phyloP scores from a whole-genome alignment of 768 basidiomycete species.

The Phanerochaete carnosa region DNA sequence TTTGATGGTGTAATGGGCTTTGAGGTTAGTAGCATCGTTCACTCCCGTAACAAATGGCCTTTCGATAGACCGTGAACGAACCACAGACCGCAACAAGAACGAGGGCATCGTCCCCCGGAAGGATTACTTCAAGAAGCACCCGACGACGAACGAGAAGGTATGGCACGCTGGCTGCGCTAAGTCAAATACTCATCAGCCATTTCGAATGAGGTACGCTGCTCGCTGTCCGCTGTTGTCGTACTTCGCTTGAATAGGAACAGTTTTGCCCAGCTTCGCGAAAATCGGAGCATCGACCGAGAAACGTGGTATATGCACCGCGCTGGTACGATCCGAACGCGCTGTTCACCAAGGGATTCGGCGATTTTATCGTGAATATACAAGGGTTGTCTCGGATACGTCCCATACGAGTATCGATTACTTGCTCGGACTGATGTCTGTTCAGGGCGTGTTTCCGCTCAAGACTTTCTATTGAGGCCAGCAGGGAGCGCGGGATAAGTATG shows the following conservation, averaged over 20 bases:
- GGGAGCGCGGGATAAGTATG: conserved; percentile 79
- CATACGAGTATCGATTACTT: neutral
- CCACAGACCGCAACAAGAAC: conserved; percentile 73
- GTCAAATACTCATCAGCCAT: conserved; percentile 41
- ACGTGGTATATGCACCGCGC: conserved; percentile 72
- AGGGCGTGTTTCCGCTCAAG: conserved; percentile 85
- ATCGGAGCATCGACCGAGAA: conserved; percentile 51
- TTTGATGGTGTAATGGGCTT: conserved; percentile 84
- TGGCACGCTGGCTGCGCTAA: neutral
- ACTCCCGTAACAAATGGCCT: neutral
- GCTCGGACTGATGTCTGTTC: neutral
- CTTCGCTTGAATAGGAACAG: conserved; percentile 32
- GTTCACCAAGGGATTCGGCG: conserved; percentile 79
- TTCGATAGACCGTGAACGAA: conserved; percentile 81
- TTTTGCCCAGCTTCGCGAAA: conserved; percentile 82
- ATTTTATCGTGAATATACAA: conserved; percentile 91
- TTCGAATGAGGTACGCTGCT: conserved; percentile 77
- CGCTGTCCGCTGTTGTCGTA: neutral
- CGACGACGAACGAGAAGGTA: conserved; percentile 60
- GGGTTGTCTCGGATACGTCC: conserved; percentile 74
- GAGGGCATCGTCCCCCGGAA: conserved; percentile 76
- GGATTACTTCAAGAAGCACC: conserved; percentile 78
- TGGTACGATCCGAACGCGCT: conserved; percentile 92
- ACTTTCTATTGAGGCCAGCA: conserved; percentile 87
- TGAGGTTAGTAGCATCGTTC: conserved; percentile 60